These are phyloP conservation scores for Yamadazyma paraphyllophila DNA, from an alignment of 805 yeast genomes.

Conservation along the genomic window DNA sequence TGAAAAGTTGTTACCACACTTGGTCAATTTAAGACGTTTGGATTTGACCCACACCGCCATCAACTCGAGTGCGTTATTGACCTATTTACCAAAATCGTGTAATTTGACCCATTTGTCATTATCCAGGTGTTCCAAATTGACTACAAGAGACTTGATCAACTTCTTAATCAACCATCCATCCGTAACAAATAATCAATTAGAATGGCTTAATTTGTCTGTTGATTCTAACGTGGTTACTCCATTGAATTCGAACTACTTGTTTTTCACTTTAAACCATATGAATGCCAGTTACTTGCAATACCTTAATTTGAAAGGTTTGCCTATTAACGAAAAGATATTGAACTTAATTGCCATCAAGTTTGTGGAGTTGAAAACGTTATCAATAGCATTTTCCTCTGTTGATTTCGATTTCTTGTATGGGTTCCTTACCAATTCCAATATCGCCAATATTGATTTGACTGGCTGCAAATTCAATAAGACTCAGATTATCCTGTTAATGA, in stretches of 20 bases:
- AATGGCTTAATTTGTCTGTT: constrained; percentile 66
- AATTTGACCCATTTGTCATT: constrained; percentile 73
- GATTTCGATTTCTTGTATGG: constrained; percentile 35
- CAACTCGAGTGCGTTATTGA: constrained; percentile 56
- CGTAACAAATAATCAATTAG: constrained; percentile 43
- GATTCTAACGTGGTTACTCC: constrained; percentile 63
- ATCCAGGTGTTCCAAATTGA: constrained; percentile 53
- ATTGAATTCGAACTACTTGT: constrained; percentile 49
- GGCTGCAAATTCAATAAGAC: constrained; percentile 61
- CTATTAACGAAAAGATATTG: constrained; percentile 44
- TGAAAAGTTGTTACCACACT: constrained; percentile 54
- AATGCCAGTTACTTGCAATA: constrained; percentile 45
- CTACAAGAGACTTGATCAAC: constrained; percentile 68
- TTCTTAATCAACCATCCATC: constrained; percentile 75
- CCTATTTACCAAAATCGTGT: constrained; percentile 52
- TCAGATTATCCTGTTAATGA: constrained; percentile 38
- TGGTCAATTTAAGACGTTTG: constrained; percentile 57
- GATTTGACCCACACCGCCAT: constrained; percentile 83
- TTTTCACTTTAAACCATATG: constrained; percentile 42
- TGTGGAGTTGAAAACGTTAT: constrained; percentile 40
- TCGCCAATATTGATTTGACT: constrained; percentile 64
- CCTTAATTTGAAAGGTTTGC: constrained; percentile 66
- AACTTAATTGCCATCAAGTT: constrained; percentile 39
- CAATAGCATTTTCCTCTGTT: constrained; percentile 39
- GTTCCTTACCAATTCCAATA: constrained; percentile 27